phyloP scores from a whole-genome alignment of 495 filamentous ascomycete species.

The Tetracladium setigerum region DNA sequence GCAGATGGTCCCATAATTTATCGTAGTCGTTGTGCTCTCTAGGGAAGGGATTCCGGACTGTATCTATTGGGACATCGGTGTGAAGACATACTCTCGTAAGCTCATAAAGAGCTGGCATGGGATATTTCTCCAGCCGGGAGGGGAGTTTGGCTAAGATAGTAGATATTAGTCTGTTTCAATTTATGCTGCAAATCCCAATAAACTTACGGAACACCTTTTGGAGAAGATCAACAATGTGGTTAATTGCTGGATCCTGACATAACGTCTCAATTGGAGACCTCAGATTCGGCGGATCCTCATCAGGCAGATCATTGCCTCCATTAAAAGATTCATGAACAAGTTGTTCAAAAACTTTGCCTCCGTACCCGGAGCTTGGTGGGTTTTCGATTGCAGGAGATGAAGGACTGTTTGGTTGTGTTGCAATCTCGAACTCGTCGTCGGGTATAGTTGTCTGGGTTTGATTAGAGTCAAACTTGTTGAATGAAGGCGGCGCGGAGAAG shows the following conservation, averaged over 20 bases:
- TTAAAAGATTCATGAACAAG: not conserved
- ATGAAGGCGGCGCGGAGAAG: conserved; percentile 3
- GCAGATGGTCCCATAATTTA: conserved; percentile 11
- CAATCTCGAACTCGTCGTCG: not conserved
- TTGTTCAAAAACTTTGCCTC: too few relatives aligned
- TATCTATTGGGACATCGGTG: conserved; percentile 3
- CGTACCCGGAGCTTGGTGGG: too few relatives aligned
- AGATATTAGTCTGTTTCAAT: not conserved
- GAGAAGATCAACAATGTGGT: not conserved
- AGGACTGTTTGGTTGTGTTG: not conserved
- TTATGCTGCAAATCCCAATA: not conserved
- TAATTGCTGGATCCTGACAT: not conserved
- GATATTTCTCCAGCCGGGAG: not conserved
- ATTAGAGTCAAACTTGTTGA: not conserved
- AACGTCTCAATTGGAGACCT: not conserved
- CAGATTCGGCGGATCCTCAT: conserved; percentile 5
- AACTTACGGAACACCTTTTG: conserved; percentile 16
- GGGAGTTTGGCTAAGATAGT: conserved; percentile 5
- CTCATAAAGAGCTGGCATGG: conserved; percentile 12
- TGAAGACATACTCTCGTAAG: conserved; percentile 15
- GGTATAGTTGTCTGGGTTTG: conserved; percentile 6
- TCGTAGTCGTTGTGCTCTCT: conserved; percentile 8
- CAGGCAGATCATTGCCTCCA: conserved; percentile 5
- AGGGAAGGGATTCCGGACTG: conserved; percentile 1
- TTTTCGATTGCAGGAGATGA: too few relatives aligned